A percentile compares a stretch with the other conserved stretches of the same genome.
These are phyloP conservation scores for Colletotrichum eremochloae DNA, from an alignment of 2,329 filamentous ascomycete species.

Conservation along the genomic window DNA sequence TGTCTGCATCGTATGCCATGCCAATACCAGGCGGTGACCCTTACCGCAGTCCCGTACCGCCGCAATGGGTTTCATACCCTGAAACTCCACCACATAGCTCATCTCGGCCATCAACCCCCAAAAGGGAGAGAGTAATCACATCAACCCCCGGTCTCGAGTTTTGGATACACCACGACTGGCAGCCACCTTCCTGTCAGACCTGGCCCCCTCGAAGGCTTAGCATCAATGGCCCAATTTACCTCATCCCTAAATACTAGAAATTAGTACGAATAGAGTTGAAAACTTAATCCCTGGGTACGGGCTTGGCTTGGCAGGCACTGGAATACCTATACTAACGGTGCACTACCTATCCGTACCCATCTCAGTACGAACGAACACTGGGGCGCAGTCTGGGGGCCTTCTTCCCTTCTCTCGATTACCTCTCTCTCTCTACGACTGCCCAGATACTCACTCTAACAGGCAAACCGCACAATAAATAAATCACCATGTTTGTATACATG, in stretches of 20 bases:
- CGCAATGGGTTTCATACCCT: conserved; percentile 40
- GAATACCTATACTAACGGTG: too few species aligned
- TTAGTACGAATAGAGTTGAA: not conserved
- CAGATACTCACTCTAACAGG: too few species aligned
- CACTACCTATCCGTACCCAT: too few species aligned
- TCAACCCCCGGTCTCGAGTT: not conserved
- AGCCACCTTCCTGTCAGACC: conserved; percentile 5
- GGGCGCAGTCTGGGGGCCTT: too few species aligned
- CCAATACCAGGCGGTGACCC: conserved; percentile 1
- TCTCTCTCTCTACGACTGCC: too few species aligned
- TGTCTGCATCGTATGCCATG: not conserved
- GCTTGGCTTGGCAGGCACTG: not conserved
- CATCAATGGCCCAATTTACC: conserved; percentile 22
- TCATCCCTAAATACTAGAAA: not conserved
- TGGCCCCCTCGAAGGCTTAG: conserved; percentile 20
- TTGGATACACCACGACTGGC: not conserved
- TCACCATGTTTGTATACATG: not conserved
- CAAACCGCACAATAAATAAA: not conserved
- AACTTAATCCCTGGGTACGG: not conserved
- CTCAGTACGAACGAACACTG: too few species aligned
- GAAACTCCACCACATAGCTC: conserved; percentile 38
- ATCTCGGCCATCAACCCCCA: conserved; percentile 35
- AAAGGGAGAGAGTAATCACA: conserved; percentile 5
- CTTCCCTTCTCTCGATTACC: too few species aligned
- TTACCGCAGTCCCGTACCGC: conserved; percentile 30